Percentiles rank a stretch among this genome's conserved stretches.
Evolutionary conservation across 2,329 filamentous ascomycete genomes (phyloP).

Genomic region (Colletotrichum sp.): DNA sequence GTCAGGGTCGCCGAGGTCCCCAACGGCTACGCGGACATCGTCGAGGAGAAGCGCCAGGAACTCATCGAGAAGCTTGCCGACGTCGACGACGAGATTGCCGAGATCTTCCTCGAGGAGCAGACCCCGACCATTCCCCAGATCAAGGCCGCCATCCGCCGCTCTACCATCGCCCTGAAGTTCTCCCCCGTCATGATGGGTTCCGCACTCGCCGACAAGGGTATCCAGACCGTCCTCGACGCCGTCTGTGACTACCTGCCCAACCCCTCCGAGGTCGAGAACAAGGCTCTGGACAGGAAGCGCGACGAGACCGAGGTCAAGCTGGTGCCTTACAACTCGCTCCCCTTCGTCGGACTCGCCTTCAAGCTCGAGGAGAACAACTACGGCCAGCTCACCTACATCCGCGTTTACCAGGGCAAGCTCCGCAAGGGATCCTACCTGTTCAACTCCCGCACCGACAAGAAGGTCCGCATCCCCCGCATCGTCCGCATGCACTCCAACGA

Average conservation of each 20-base stretch:
- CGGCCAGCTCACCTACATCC: slow-evolving; percentile 96
- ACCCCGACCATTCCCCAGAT: slow-evolving; percentile 83
- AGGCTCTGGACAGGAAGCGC: slow-evolving; percentile 83
- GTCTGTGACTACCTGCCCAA: slow-evolving; percentile 97
- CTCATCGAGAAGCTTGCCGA: slow-evolving; percentile 96
- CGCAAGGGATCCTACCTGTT: slow-evolving; percentile 89
- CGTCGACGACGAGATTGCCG: slow-evolving; percentile 96
- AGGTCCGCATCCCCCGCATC: slow-evolving; percentile 94
- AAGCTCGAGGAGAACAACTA: slow-evolving; percentile 99
- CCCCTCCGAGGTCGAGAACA: slow-evolving; percentile 85
- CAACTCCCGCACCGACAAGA: slow-evolving; percentile 94
- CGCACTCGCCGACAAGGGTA: slow-evolving; percentile 89
- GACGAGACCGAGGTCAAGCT: slow-evolving; percentile 83
- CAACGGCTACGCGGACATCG: slow-evolving; percentile 76
- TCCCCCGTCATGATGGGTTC: slow-evolving; percentile 96
- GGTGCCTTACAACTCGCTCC: slow-evolving; percentile 89
- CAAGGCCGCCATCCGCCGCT: slow-evolving; percentile 87
- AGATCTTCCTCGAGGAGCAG: slow-evolving; percentile 88
- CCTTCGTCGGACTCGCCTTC: slow-evolving; percentile 95
- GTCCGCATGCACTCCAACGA: slow-evolving; percentile 99
- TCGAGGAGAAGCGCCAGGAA: slow-evolving; percentile 79
- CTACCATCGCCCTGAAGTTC: slow-evolving; percentile 90
- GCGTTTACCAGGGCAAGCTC: slow-evolving; percentile 93
- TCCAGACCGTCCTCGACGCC: slow-evolving; percentile 96
- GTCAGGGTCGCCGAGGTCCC: slow-evolving; percentile 82